Conservation (phyloP, 2,329 filamentous ascomycete genomes). For the Seiridium unicorne region DNA sequence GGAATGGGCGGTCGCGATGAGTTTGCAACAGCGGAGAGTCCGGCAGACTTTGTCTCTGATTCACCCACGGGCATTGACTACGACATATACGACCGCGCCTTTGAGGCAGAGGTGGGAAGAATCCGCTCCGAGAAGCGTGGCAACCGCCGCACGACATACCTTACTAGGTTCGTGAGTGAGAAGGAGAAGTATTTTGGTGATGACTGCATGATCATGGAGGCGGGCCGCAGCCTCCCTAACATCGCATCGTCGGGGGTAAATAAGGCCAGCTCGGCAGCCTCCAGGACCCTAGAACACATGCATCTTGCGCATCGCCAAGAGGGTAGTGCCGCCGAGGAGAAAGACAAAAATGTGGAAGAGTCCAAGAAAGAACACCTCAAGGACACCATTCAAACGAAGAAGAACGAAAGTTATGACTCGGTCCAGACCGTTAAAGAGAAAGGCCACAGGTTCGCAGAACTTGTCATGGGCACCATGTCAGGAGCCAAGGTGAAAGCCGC, state of each 20-base stretch:
- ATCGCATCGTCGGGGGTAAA: constrained; percentile 8
- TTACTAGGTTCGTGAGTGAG: constrained; percentile 47
- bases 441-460: constrained; percentile 25
- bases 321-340: neutral
- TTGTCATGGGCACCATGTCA: constrained; percentile 27
- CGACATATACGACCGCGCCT: constrained; percentile 86
- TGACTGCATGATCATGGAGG: constrained; percentile 34
- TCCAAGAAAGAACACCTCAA: neutral
- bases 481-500: constrained; percentile 8
- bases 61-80: constrained; percentile 82
- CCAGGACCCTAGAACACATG: constrained; percentile 3
- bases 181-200: constrained; percentile 37
- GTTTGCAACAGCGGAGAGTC: constrained; percentile 24
- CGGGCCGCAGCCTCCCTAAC: constrained; percentile 21
- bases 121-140: constrained; percentile 34
- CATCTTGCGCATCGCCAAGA: neutral
- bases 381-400: constrained; percentile 5
- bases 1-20: constrained; percentile 61
- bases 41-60: constrained; percentile 66
- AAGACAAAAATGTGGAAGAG: neutral
- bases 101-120: constrained; percentile 72
- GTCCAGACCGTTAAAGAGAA: constrained; percentile 20
- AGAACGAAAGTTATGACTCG: constrained; percentile 13
- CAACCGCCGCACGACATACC: constrained; percentile 40
- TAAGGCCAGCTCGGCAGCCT: constrained; percentile 10